Evolutionary conservation across 1,284 basidiomycete species (phyloP), one percentile per base, ranked within the genome.

Genomic region (Cutaneotrichosporon arboriforme): DNA sequence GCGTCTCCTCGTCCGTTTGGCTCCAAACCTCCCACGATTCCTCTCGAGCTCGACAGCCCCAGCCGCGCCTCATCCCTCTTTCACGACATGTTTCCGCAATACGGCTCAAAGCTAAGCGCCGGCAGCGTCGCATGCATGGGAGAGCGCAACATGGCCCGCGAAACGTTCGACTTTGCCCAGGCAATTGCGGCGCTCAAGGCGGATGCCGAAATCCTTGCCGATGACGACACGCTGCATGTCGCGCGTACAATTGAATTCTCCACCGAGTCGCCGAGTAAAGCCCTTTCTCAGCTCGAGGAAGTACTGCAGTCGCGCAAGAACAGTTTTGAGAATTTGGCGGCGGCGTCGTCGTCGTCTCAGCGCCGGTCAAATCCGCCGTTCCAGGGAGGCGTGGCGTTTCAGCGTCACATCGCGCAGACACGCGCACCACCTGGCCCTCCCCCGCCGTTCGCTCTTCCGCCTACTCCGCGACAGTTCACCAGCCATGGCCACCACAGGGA

Each of bases 341-440:
- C 12, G 13, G 14, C 36, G 7, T 31, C 26, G 26, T 31, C 26
- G 26, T 31, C 26, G 26, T 31, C 26, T 5, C 7, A 35, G 8
- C 43, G 43, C 8, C 43, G 34, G 9, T 42, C 31, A 8, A 34
- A 34, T 13, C 37, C 39, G 2, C 67, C 69, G 1, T 73, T 73
- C 59, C 59, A 58, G 38, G 70, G 70, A 21, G 58, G 64, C 42
- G 36, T 64, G 10, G 67, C 66, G 4, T 71, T 71, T 59, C 71
- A 71, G 49, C 59, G 60, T 46, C 63, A 61, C 35, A 58, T 64
- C 22, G 59, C 59, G 8, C 55, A 57, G 10, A 49, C 52, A 39
- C 31, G 31, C 1, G 33, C 43, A 31, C 31, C 51, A 3, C 45
- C 23, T 37, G 38, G 43, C 15, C 47, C 47, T 2, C 58, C 54